Conservation (phyloP, 148 eudicot species). For the Camellia sinensis region DNA sequence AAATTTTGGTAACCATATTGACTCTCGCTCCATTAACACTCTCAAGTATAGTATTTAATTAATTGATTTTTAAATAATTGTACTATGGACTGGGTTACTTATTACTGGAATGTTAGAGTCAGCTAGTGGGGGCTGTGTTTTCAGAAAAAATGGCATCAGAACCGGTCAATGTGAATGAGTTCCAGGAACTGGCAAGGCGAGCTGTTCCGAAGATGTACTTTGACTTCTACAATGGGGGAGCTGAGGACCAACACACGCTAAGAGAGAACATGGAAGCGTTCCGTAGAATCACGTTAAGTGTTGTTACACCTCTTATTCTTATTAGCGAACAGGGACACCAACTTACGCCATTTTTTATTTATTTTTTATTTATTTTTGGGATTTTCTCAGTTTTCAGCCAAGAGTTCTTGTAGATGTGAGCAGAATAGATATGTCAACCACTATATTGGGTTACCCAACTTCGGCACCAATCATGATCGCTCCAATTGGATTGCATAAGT, state of each 20-base stretch:
- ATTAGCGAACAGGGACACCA: background rate
- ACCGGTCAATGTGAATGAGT: constrained; percentile 60
- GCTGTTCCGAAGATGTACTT: constrained; percentile 82
- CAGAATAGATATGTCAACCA: constrained; percentile 61
- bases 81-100: background rate
- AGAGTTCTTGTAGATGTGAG: constrained; percentile 65
- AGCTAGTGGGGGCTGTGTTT: background rate
- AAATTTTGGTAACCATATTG: background rate
- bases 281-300: constrained; percentile 47
- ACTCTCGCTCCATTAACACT: background rate
- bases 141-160: constrained; percentile 45
- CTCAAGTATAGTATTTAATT: background rate
- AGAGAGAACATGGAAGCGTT: constrained; percentile 59
- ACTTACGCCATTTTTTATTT: constrained; percentile 2
- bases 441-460: constrained; percentile 48
- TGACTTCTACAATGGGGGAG: constrained; percentile 67
- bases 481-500: constrained; percentile 62
- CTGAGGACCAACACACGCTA: constrained; percentile 77
- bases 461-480: constrained; percentile 77
- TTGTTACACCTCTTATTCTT: background rate
- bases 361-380: background rate
- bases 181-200: constrained; percentile 61
- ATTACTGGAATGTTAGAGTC: background rate
- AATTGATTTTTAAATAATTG: background rate
- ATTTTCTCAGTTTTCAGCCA: constrained; percentile 48